Evolutionary conservation across 108 stramenopile species (phyloP), one percentile per base, ranked within the genome.

Genomic region (Nitzschia palea): DNA sequence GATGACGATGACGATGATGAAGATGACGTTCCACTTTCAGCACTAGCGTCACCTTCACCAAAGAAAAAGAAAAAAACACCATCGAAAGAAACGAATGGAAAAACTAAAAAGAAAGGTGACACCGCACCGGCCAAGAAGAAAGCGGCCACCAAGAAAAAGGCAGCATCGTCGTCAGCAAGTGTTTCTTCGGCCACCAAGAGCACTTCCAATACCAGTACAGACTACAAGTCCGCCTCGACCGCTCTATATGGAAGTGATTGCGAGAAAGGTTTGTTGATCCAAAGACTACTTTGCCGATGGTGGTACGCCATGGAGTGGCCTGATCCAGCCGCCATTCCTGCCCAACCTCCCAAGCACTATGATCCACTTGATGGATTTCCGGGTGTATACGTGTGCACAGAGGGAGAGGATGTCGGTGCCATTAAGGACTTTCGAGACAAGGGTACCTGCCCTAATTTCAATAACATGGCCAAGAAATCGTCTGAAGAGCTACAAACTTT

Each of bases 241-340:
- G 80, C 79, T 8, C 54, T 81, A 15, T 89, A 80, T 52, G 74
- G 74, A 17, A 71, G 45, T 36, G 70, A 73, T 45, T 74, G 78
- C 53, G 48, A 62, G 48, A 96, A 98, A 78, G 97, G 97, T 14
- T 73, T 84, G 62, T 71, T 98, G 57, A 84, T 96, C 55, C 93
- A 95, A 71, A 71, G 81, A 58, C 72, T 98, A 17, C 74, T 98
- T 23, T 80, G 79, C 59, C 88, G 97, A 50, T 98, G 97, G 97
- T 98, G 97, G 97, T 97, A 98, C 66, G 92, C 94, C 29, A 88
- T 95, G 47, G 50, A 82, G 52, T 97, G 96, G 96, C 96, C 93
- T 17, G 78, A 77, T 74, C 79, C 76, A 15, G 56, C 59, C 45
- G 44, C 65, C 32, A 54, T 89, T 8, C 79, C 82, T n/a, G 54